Percentiles rank a stretch among this genome's conserved stretches.
Evolutionary conservation across 495 filamentous ascomycete genomes (phyloP).

Genomic region (Penicillium dipodomyicola): DNA sequence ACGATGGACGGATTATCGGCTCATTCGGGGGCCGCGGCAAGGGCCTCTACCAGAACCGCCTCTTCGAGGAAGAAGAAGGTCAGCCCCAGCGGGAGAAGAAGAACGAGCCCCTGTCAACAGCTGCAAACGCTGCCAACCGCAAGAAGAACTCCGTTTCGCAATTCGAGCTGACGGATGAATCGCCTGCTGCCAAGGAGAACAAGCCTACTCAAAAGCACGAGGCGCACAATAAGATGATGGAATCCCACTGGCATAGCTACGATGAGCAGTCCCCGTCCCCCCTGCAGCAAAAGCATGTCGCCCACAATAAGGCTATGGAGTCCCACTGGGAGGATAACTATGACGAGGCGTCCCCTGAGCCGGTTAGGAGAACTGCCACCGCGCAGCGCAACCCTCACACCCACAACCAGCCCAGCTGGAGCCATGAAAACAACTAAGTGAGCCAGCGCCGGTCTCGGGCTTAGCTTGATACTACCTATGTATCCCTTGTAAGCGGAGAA

Average conservation of each 20-base stretch:
- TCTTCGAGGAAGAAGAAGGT: constrained; percentile 56
- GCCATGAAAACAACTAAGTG: constrained; percentile 20
- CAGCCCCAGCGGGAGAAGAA: constrained; percentile 32
- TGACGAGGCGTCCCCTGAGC: constrained; percentile 46
- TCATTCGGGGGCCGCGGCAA: constrained; percentile 59
- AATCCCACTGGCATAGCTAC: constrained; percentile 61
- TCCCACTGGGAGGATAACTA: constrained; percentile 58
- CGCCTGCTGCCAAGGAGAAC: constrained; percentile 53
- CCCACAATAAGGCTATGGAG: constrained; percentile 58
- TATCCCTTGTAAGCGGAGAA: constrained; percentile 3
- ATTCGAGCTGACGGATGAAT: constrained; percentile 65
- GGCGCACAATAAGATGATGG: constrained; percentile 56
- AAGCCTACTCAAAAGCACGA: constrained; percentile 42
- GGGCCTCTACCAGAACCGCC: constrained; percentile 74
- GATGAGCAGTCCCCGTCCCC: constrained; percentile 45
- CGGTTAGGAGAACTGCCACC: constrained; percentile 21
- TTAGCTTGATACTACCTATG: background rate
- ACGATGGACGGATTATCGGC: constrained; percentile 37
- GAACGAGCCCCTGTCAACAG: constrained; percentile 50
- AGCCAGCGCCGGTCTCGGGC: background rate
- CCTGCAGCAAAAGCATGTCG: constrained; percentile 34
- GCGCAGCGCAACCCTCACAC: constrained; percentile 15
- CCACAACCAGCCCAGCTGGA: constrained; percentile 33
- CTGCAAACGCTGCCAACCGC: constrained; percentile 65
- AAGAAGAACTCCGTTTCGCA: constrained; percentile 71